Base-by-base conservation (phyloP, 1,284 basidiomycete species). In the Xanthoconium separans region DNA sequence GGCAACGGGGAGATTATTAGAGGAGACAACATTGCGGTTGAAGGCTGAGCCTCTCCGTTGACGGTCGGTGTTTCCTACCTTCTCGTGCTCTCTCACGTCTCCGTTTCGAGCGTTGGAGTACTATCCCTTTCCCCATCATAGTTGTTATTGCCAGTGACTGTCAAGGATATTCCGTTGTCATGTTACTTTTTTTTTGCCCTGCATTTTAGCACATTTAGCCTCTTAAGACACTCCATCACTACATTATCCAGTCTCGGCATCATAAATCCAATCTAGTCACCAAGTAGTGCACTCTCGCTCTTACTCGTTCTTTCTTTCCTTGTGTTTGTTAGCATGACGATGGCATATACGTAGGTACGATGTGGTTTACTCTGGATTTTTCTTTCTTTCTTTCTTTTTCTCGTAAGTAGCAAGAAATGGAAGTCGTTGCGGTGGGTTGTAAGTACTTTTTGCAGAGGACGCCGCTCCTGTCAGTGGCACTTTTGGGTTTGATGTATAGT, bases 21-120 rank as follows among this genome's bases (percentile, higher is more conserved):
- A 47, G 54, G 57, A 41, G 55, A 57, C 43, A 54, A 42, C 20
- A 47, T 36, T 33, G 18, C 49, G 58, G 66, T 66, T 51, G 68
- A 70, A 63, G 68, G 70, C 61, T 68, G 65, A 69, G 65, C 70
- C 66, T 58, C 46, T 60, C 55, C 55, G 31, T 49, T 47, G 52
- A 62, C 50, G 47, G 53, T 59, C 36, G 34, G 42, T 57, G n/a
- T 39, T 45, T 52, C 27, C 34, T 31, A 30, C 41, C 22, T 43
- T 30, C 36, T 3, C 1, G 33, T 52, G 4, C 15, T 36, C 16
- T 42, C 43, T 27, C 44, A 15, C 11, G 24, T 33, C 44, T 53
- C 47, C 47, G 40, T 16, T 22, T 50, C 44, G 50, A 51, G 41
- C 18, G 24, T 44, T 43, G 49, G 41, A 50, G 44, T 48, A 24